Percentiles rank a stretch among this genome's conserved stretches.
phyloP scores from a whole-genome alignment of 2,329 filamentous ascomycete genomes.

The Alternaria sp. region DNA sequence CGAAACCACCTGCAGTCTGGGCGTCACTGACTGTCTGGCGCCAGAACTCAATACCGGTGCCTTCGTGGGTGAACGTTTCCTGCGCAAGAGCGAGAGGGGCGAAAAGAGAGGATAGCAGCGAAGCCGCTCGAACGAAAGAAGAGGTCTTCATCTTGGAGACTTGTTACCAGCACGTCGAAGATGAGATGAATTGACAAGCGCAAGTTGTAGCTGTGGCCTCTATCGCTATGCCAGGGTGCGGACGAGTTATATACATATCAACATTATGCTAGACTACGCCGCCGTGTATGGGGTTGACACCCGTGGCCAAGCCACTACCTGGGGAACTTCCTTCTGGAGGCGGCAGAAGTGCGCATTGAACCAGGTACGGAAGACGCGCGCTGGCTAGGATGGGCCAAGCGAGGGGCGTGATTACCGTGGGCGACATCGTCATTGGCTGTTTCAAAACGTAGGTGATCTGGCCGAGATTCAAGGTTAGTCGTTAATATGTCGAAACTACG shows the following conservation, averaged over 20 bases:
- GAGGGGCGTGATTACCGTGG: constrained; percentile 37
- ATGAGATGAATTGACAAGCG: constrained; percentile 27
- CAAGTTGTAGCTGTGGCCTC: constrained; percentile 31
- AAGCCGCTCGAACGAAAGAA: constrained; percentile 43
- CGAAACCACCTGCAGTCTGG: constrained; percentile 42
- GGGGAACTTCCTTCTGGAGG: constrained; percentile 19
- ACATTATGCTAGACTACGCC: constrained; percentile 29
- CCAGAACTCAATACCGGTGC: constrained; percentile 42
- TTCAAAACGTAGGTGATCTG: constrained; percentile 21
- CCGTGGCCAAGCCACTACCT: constrained; percentile 31
- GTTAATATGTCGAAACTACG: constrained; percentile 41
- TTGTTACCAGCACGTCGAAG: constrained; percentile 24
- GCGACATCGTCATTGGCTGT: constrained; percentile 30
- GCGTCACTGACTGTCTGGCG: constrained; percentile 30
- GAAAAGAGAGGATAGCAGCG: constrained; percentile 47
- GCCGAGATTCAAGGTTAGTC: constrained; percentile 31
- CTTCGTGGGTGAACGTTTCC: constrained; percentile 37
- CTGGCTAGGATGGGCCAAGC: constrained; percentile 19
- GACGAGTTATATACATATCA: constrained; percentile 39
- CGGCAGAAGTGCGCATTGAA: constrained; percentile 29
- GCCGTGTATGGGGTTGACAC: constrained; percentile 22
- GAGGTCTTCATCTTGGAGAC: constrained; percentile 44
- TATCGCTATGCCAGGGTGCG: constrained; percentile 27
- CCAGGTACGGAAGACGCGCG: constrained; percentile 36
- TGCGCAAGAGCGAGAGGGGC: constrained; percentile 38